phyloP scores from a whole-genome alignment of 768 basidiomycete genomes.

The Tylopilus vinaceipallidus region DNA sequence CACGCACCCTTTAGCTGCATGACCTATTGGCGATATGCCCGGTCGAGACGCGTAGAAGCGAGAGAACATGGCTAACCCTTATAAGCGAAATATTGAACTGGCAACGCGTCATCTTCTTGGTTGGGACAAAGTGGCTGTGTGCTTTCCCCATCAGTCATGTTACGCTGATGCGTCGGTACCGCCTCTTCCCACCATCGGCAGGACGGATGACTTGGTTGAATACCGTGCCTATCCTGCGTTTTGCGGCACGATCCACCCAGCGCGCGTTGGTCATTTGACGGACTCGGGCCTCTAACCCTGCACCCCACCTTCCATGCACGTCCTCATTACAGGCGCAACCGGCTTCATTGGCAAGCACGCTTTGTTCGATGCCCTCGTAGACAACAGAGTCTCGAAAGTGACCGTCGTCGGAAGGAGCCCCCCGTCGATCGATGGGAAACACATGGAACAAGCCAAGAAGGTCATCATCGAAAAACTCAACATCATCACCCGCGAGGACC shows the following conservation, averaged over 20 bases:
- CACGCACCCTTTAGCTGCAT: no score
- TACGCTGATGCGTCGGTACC: neutral
- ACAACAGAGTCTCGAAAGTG: slow-evolving; percentile 25
- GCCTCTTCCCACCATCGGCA: neutral
- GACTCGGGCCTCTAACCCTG: neutral
- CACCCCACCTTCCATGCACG: slow-evolving; percentile 16
- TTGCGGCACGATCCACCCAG: neutral
- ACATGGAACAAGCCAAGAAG: slow-evolving; percentile 9
- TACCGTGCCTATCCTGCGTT: neutral
- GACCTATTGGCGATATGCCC: no score
- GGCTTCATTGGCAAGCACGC: slow-evolving; percentile 25
- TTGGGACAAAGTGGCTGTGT: neutral
- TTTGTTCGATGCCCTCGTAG: slow-evolving; percentile 15
- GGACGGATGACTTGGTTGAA: neutral
- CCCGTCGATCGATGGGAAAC: slow-evolving; percentile 21
- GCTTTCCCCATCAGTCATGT: neutral
- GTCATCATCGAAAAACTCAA: slow-evolving; percentile 22
- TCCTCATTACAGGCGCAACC: slow-evolving; percentile 27
- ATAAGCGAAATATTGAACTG: no score
- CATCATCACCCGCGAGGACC: slow-evolving; percentile 24
- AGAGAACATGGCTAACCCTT: no score
- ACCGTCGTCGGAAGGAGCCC: slow-evolving; percentile 23
- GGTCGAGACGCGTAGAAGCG: no score
- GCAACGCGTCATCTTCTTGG: no score
- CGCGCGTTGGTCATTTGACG: neutral